These are phyloP conservation scores for Aspergillus sclerotiicarbonarius DNA, from an alignment of 495 filamentous ascomycete genomes.

Conservation along the genomic window DNA sequence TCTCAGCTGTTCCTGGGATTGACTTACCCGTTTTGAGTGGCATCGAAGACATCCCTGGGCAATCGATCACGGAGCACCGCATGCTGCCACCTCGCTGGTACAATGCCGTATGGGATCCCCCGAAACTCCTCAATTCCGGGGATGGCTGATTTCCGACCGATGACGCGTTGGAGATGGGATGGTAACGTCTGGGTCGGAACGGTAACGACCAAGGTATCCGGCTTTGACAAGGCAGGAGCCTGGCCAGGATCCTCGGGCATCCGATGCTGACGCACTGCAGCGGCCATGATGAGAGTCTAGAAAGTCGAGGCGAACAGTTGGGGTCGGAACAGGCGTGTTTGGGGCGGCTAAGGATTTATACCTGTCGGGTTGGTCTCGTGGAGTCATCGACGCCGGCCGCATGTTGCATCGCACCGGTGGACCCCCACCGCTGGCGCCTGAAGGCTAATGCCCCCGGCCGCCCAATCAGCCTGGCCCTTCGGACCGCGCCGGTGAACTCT, in stretches of 20 bases:
- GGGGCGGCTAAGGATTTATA: conserved; percentile 6
- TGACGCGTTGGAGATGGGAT: neutral
- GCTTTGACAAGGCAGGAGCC: too few species aligned
- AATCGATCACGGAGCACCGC: conserved; percentile 6
- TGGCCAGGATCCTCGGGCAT: neutral
- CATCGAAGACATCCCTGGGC: conserved; percentile 2
- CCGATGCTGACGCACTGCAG: neutral
- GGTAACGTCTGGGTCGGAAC: neutral
- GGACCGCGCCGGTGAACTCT: neutral
- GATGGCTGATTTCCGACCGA: conserved; percentile 1
- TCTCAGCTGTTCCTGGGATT: neutral
- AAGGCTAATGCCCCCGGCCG: neutral
- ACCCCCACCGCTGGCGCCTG: neutral
- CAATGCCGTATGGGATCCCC: conserved; percentile 8
- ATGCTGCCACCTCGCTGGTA: conserved; percentile 6
- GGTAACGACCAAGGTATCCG: neutral
- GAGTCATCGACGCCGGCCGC: neutral
- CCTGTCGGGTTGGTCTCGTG: neutral
- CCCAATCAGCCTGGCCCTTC: neutral
- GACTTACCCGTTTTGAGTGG: neutral
- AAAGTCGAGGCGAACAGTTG: neutral
- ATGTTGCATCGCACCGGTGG: neutral
- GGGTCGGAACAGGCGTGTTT: neutral
- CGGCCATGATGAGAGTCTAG: neutral
- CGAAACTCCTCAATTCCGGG: conserved; percentile 6